Evolutionary conservation across 73 alveolate species (phyloP).

Genomic region (Uronychia binucleata): DNA sequence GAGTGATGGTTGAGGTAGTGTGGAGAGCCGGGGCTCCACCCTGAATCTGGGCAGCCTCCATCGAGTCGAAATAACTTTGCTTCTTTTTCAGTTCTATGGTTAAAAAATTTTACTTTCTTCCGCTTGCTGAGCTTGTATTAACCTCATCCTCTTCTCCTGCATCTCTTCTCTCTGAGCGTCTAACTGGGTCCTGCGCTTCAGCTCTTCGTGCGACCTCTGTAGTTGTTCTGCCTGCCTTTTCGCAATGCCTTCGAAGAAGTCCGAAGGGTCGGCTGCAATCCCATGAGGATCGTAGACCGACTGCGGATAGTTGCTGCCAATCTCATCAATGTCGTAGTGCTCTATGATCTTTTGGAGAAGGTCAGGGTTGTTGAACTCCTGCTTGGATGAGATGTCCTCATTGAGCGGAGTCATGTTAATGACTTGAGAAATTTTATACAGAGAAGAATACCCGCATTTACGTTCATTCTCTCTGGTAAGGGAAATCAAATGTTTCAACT

Average conservation of each 20-base stretch:
- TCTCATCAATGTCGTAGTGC: slow-evolving; percentile 13
- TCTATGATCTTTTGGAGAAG: slow-evolving; percentile 18
- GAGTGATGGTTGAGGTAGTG: no score
- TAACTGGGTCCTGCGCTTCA: background rate
- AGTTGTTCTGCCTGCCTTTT: slow-evolving; percentile 9
- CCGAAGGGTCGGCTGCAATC: slow-evolving; percentile 1
- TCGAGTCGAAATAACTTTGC: no score
- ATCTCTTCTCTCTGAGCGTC: no score
- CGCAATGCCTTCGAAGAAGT: slow-evolving; percentile 20
- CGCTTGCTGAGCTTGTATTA: no score
- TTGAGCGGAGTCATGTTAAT: background rate
- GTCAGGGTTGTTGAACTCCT: slow-evolving; percentile 9
- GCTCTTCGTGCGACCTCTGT: background rate
- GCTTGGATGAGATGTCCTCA: background rate
- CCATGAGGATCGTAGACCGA: slow-evolving; percentile 11
- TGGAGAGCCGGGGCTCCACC: no score
- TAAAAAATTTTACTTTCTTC: no score
- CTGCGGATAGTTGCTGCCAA: slow-evolving; percentile 14
- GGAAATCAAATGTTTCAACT: background rate
- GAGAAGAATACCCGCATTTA: background rate
- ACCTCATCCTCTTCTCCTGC: no score
- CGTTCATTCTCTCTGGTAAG: slow-evolving; percentile 1
- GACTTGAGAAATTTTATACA: slow-evolving; percentile 11
- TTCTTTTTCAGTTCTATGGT: no score
- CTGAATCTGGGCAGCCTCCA: no score